Conservation (phyloP, 2,329 filamentous ascomycete genomes). For the Colletotrichum kahawae region DNA sequence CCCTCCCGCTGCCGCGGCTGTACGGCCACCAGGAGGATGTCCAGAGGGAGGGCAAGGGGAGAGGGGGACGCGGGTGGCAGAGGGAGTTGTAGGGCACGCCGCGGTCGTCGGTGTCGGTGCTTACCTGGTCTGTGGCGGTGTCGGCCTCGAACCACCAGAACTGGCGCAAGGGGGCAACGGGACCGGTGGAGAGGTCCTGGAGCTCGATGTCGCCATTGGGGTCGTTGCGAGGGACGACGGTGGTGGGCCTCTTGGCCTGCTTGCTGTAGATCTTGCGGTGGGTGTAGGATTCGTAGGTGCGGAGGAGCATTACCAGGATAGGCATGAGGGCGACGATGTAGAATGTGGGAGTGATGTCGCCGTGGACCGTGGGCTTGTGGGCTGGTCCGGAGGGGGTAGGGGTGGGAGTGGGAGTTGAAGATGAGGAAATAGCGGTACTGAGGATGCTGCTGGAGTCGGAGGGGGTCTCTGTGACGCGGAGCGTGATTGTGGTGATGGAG, state of each 20-base stretch:
- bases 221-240: neutral
- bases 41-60: neutral
- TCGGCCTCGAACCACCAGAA: conserved; percentile 18
- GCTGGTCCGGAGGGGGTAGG: neutral
- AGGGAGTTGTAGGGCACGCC: neutral
- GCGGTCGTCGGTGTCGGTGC: neutral
- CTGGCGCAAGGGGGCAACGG: neutral
- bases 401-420: neutral
- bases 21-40: neutral
- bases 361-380: neutral
- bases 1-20: neutral
- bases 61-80: neutral
- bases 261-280: neutral
- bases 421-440: neutral
- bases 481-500: neutral
- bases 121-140: conserved; percentile 3
- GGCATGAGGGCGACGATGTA: conserved; percentile 14
- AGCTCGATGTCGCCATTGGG: conserved; percentile 19
- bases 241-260: neutral
- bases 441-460: neutral
- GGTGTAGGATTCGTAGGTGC: neutral
- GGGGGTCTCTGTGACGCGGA: neutral
- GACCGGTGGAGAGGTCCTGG: neutral
- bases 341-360: conserved; percentile 12
- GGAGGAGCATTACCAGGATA: neutral